Evolutionary conservation across 1,139 yeast genomes (phyloP).

Genomic region (Yamadazyma aaseri): DNA sequence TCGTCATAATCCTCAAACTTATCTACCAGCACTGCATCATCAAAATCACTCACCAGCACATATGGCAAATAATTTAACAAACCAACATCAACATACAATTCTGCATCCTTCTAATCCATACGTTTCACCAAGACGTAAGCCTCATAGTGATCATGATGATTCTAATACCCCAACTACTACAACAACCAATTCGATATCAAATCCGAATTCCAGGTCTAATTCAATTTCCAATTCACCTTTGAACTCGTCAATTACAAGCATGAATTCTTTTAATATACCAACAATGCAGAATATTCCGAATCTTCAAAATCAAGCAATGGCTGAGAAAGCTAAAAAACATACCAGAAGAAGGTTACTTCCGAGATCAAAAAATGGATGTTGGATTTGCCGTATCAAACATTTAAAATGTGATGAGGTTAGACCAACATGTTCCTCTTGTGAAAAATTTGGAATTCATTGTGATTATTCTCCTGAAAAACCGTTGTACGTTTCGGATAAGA

Average conservation of each 20-base stretch:
- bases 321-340: slow-evolving; percentile 24
- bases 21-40: neutral
- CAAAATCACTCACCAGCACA: neutral
- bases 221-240: slow-evolving; percentile 9
- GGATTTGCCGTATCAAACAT: slow-evolving; percentile 52
- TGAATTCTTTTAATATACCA: slow-evolving; percentile 1
- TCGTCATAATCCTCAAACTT: slow-evolving; percentile 14
- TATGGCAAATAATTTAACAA: neutral
- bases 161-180: slow-evolving; percentile 8
- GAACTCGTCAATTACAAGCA: neutral
- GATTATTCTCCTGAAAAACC: slow-evolving; percentile 46
- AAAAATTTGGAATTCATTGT: slow-evolving; percentile 42
- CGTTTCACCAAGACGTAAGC: slow-evolving; percentile 9
- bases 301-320: neutral
- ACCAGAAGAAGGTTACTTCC: slow-evolving; percentile 44
- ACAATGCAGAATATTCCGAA: slow-evolving; percentile 1
- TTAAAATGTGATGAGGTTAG: slow-evolving; percentile 45
- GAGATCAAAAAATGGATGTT: slow-evolving; percentile 47
- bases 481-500: slow-evolving; percentile 38
- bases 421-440: slow-evolving; percentile 41
- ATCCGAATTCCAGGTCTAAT: slow-evolving; percentile 7
- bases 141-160: slow-evolving; percentile 5
- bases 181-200: slow-evolving; percentile 8
- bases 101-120: slow-evolving; percentile 3
- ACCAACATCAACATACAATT: slow-evolving; percentile 3